These are phyloP conservation scores for Xylaria sp. DNA, from an alignment of 2,329 filamentous ascomycete species.

Conservation along the genomic window DNA sequence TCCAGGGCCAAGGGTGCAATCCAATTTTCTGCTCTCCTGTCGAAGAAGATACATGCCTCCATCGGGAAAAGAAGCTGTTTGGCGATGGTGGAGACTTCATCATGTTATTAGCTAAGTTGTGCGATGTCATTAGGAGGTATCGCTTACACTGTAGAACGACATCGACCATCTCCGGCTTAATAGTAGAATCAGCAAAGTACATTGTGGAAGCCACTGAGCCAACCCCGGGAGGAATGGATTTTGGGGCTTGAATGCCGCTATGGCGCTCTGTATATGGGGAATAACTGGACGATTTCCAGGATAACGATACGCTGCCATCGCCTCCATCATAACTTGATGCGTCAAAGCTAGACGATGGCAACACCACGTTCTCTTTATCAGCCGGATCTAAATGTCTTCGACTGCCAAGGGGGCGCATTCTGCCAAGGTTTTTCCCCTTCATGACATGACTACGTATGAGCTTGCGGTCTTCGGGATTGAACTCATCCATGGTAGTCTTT, in stretches of 20 bases:
- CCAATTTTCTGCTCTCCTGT: constrained; percentile 37
- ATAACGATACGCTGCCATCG: neutral
- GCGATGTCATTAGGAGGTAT: too few relatives aligned
- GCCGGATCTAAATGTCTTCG: neutral
- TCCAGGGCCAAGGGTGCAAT: constrained; percentile 33
- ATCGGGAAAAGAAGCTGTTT: constrained; percentile 37
- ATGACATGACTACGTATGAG: constrained; percentile 57
- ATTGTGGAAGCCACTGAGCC: constrained; percentile 26
- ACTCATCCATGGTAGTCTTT: constrained; percentile 45
- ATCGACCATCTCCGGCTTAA: constrained; percentile 23
- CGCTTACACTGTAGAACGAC: constrained; percentile 24
- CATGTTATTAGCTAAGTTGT: neutral
- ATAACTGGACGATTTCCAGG: neutral
- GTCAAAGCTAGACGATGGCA: neutral
- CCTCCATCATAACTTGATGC: neutral
- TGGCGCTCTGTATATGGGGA: neutral
- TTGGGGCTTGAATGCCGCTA: neutral
- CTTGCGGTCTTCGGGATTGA: constrained; percentile 49
- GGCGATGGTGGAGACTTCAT: constrained; percentile 35
- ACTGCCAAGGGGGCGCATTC: constrained; percentile 33
- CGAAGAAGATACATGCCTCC: constrained; percentile 36
- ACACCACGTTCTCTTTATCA: neutral
- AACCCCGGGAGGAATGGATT: neutral
- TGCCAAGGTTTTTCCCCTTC: constrained; percentile 56
- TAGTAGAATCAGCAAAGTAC: constrained; percentile 29